Percentiles rank a stretch among this genome's conserved stretches.
These are phyloP conservation scores for Pleurotus salmoneostramineus DNA, from an alignment of 768 basidiomycete genomes.

Conservation along the genomic window DNA sequence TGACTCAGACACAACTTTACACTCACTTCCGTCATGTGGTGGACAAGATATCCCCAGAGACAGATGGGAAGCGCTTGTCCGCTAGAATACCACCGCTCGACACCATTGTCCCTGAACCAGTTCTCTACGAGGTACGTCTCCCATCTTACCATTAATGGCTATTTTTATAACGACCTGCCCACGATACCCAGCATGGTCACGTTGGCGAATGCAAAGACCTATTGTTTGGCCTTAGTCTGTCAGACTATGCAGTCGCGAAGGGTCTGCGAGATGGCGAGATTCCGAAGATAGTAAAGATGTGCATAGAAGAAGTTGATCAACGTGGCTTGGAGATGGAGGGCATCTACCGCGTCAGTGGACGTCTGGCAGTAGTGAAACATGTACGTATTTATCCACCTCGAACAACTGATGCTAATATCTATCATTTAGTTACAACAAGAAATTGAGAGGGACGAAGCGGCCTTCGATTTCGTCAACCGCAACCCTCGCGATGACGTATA, in stretches of 20 bases:
- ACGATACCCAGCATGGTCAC: constrained; percentile 49
- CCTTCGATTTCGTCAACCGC: constrained; percentile 53
- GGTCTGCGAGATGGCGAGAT: constrained; percentile 67
- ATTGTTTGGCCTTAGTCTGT: constrained; percentile 84
- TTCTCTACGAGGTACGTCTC: constrained; percentile 43
- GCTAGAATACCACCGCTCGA: constrained; percentile 58
- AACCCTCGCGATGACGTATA: constrained; percentile 73
- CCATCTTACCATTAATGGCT: not conserved
- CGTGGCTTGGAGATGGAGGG: constrained; percentile 78
- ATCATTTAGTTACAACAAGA: constrained; percentile 70
- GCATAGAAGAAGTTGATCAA: constrained; percentile 78
- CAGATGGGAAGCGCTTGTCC: constrained; percentile 59
- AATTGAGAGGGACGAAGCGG: constrained; percentile 78
- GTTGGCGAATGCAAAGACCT: constrained; percentile 87
- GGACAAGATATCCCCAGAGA: constrained; percentile 64
- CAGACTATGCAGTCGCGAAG: constrained; percentile 85
- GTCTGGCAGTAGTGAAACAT: constrained; percentile 80
- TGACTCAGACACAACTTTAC: constrained; percentile 73
- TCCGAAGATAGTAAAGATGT: constrained; percentile 78
- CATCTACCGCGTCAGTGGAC: constrained; percentile 74
- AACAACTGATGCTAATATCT: not conserved
- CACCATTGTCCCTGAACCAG: constrained; percentile 63
- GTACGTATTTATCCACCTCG: constrained; percentile 33
- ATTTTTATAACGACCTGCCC: not conserved
- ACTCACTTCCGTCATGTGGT: constrained; percentile 59